A percentile compares a stretch with the other conserved stretches of the same genome.
Evolutionary conservation across 2,329 filamentous ascomycete species (phyloP).

Genomic region (Aureobasidium mangrovei): DNA sequence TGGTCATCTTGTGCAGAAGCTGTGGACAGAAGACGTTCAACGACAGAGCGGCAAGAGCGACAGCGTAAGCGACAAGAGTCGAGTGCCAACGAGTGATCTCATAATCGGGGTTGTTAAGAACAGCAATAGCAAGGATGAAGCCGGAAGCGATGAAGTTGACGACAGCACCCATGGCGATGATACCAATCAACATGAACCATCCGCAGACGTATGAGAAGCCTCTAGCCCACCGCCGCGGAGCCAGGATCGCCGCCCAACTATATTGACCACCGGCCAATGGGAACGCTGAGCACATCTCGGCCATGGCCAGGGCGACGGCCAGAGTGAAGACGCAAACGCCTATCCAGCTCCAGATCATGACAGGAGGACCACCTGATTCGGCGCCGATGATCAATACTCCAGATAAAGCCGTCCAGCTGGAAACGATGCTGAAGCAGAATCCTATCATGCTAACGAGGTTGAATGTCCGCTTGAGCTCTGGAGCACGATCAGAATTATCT

Average conservation of each 20-base stretch:
- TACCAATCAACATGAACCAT: constrained; percentile 32
- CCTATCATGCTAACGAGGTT: constrained; percentile 49
- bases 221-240: constrained; percentile 36
- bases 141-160: constrained; percentile 48
- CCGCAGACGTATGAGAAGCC: constrained; percentile 32
- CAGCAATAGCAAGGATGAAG: constrained; percentile 47
- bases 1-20: constrained; percentile 42
- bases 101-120: constrained; percentile 43
- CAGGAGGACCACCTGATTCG: constrained; percentile 47
- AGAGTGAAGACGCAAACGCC: constrained; percentile 44
- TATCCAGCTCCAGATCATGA: constrained; percentile 52
- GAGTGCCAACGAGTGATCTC: constrained; percentile 49
- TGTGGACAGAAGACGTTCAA: constrained; percentile 45
- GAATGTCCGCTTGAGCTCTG: constrained; percentile 50
- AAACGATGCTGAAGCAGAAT: constrained; percentile 51
- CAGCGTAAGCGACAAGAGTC: constrained; percentile 43
- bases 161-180: constrained; percentile 46
- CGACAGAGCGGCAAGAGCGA: constrained; percentile 36
- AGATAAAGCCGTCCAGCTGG: constrained; percentile 49
- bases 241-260: constrained; percentile 49
- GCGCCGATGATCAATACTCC: constrained; percentile 50
- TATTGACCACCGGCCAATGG: constrained; percentile 51
- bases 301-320: constrained; percentile 49
- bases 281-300: constrained; percentile 50
- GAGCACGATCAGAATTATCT: neutral